A percentile compares a stretch with the other conserved stretches of the same genome.
phyloP scores from a whole-genome alignment of 164 flowering plant genomes.

The Piper betle region DNA sequence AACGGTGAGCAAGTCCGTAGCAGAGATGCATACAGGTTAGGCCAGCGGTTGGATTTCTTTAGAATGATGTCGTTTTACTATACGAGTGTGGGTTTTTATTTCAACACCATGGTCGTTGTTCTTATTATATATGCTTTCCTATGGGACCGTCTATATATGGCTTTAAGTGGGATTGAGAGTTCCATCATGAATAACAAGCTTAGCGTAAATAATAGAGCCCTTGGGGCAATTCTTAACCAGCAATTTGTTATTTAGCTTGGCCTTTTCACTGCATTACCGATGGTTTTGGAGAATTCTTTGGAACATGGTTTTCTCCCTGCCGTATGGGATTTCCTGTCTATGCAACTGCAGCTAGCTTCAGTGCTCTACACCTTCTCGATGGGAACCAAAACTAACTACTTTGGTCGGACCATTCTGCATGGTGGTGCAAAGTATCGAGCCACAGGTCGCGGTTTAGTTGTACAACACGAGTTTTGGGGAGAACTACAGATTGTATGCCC shows the following conservation, averaged over 20 bases:
- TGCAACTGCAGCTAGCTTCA: conserved; percentile 88
- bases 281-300: conserved; percentile 78
- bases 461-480: conserved; percentile 80
- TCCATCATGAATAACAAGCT: conserved; percentile 11
- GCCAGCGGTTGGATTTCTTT: conserved; percentile 87
- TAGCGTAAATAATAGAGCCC: conserved; percentile 53
- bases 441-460: conserved; percentile 95
- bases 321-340: conserved; percentile 75
- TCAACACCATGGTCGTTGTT: conserved; percentile 70
- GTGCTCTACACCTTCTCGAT: conserved; percentile 75
- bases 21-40: conserved; percentile 82
- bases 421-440: conserved; percentile 97
- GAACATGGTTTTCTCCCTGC: conserved; percentile 83
- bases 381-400: conserved; percentile 84
- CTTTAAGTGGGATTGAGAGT: conserved; percentile 76
- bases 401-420: conserved; percentile 92
- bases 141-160: conserved; percentile 87
- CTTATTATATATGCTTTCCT: conserved; percentile 65
- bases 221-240: conserved; percentile 64
- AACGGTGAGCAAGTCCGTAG: conserved; percentile 92
- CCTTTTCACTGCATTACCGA: conserved; percentile 84
- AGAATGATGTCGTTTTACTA: conserved; percentile 86
- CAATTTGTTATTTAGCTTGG: conserved; percentile 84
- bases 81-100: conserved; percentile 72
- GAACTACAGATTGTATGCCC: conserved; percentile 81